phyloP scores from a whole-genome alignment of 2,329 filamentous ascomycete genomes.

The Cladobotryum protrusum region DNA sequence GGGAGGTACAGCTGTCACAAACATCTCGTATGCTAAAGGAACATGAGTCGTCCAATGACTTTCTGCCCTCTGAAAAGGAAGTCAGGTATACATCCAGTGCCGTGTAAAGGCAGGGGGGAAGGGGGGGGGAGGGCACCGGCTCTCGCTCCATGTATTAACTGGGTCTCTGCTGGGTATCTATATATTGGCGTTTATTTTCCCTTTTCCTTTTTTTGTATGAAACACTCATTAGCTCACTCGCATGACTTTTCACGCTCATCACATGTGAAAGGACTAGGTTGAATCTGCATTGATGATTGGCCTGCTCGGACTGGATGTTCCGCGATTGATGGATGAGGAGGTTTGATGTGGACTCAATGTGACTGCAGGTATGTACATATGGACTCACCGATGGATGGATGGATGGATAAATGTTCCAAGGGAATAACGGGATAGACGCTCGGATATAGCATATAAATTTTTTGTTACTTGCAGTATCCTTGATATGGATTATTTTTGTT shows the following conservation, averaged over 20 bases:
- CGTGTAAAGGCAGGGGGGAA: neutral
- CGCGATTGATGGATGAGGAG: too few relatives aligned
- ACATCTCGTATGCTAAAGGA: conserved; percentile 10
- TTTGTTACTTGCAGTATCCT: too few relatives aligned
- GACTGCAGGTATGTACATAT: too few relatives aligned
- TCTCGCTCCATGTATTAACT: neutral
- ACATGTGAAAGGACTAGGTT: neutral
- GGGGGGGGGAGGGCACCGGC: neutral
- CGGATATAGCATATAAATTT: too few relatives aligned
- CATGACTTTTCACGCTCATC: neutral
- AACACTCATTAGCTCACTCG: neutral
- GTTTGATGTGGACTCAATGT: too few relatives aligned
- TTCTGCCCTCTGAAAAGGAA: neutral
- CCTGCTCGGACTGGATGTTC: too few relatives aligned
- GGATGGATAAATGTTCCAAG: too few relatives aligned
- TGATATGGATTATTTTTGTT: too few relatives aligned
- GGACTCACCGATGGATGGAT: too few relatives aligned
- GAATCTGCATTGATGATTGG: too few relatives aligned
- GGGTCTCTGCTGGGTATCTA: too few relatives aligned
- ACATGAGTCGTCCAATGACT: conserved; percentile 7
- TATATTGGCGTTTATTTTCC: neutral
- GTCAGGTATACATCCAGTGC: neutral
- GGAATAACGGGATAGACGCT: too few relatives aligned
- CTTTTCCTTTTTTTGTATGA: neutral
- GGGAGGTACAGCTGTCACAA: conserved; percentile 24